Evolutionary conservation across 2,329 filamentous ascomycete species (phyloP).

Genomic region (Peltaster fructicola): DNA sequence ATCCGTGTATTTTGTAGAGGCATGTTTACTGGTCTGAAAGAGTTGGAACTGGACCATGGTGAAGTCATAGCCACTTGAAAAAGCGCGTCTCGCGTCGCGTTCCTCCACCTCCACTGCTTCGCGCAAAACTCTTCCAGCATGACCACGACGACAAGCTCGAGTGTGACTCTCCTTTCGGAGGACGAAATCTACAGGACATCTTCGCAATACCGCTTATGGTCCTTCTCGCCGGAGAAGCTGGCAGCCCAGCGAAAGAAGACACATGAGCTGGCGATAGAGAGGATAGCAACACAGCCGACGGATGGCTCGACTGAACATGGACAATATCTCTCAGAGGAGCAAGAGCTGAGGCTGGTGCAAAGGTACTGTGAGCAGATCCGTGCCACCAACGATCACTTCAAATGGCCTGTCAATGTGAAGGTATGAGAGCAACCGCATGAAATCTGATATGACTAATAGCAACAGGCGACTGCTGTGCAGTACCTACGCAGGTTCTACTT

Average conservation of each 20-base stretch:
- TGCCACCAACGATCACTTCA: conserved; percentile 38
- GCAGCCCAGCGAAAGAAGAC: conserved; percentile 56
- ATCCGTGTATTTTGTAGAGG: no score
- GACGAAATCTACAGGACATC: conserved; percentile 82
- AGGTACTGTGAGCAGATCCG: conserved; percentile 47
- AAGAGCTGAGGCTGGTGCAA: conserved; percentile 66
- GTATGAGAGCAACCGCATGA: conserved; percentile 21
- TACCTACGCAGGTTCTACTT: conserved; percentile 92
- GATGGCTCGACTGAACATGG: conserved; percentile 14
- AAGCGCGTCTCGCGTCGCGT: not conserved
- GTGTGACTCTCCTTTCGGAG: conserved; percentile 45
- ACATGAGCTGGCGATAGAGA: conserved; percentile 59
- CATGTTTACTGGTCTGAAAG: no score
- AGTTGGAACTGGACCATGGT: no score
- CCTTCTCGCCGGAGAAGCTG: conserved; percentile 61
- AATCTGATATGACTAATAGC: not conserved
- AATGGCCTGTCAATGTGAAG: conserved; percentile 42
- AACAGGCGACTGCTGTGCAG: conserved; percentile 60
- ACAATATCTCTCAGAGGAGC: conserved; percentile 56
- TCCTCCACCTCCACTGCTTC: conserved; percentile 4
- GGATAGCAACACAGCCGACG: conserved; percentile 26
- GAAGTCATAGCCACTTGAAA: no score
- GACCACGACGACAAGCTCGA: conserved; percentile 2
- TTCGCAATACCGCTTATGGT: conserved; percentile 85
- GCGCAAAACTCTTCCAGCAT: conserved; percentile 4